Evolutionary conservation across 2,329 filamentous ascomycete species (phyloP).

Genomic region (Neonectria coccinea): DNA sequence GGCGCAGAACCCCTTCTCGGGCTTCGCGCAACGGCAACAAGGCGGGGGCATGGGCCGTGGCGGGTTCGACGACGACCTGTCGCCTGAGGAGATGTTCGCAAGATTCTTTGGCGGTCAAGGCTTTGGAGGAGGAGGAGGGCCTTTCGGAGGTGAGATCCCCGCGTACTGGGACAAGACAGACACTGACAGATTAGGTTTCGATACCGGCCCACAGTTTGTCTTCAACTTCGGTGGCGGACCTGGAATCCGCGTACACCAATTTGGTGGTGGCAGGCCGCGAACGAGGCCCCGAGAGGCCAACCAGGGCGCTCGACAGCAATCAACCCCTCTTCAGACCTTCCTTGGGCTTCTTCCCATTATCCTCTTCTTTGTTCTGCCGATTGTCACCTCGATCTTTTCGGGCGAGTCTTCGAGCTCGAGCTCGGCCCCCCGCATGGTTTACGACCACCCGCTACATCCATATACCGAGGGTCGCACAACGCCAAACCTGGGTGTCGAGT

Average conservation of each 20-base stretch:
- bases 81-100: slow-evolving; percentile 95
- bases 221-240: slow-evolving; percentile 95
- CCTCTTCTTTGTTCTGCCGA: slow-evolving; percentile 86
- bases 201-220: slow-evolving; percentile 87
- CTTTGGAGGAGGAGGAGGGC: slow-evolving; percentile 74
- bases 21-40: slow-evolving; percentile 63
- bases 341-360: slow-evolving; percentile 87
- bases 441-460: slow-evolving; percentile 77
- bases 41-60: slow-evolving; percentile 61
- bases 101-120: slow-evolving; percentile 89
- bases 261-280: slow-evolving; percentile 83
- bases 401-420: slow-evolving; percentile 52
- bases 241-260: slow-evolving; percentile 93
- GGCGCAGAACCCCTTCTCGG: slow-evolving; percentile 71
- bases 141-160: slow-evolving; percentile 56
- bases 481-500: slow-evolving; percentile 77
- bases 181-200: slow-evolving; percentile 65
- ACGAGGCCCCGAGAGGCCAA: slow-evolving; percentile 77
- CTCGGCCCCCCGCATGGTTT: slow-evolving; percentile 78
- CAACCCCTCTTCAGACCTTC: slow-evolving; percentile 69
- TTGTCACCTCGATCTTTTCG: slow-evolving; percentile 84
- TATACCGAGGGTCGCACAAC: slow-evolving; percentile 81
- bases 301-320: slow-evolving; percentile 57
- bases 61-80: slow-evolving; percentile 88
- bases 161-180: not conserved